Percentiles rank a stretch among this genome's conserved stretches.
phyloP scores from a whole-genome alignment of 305 asterid species.

The Solanum hybrid region DNA sequence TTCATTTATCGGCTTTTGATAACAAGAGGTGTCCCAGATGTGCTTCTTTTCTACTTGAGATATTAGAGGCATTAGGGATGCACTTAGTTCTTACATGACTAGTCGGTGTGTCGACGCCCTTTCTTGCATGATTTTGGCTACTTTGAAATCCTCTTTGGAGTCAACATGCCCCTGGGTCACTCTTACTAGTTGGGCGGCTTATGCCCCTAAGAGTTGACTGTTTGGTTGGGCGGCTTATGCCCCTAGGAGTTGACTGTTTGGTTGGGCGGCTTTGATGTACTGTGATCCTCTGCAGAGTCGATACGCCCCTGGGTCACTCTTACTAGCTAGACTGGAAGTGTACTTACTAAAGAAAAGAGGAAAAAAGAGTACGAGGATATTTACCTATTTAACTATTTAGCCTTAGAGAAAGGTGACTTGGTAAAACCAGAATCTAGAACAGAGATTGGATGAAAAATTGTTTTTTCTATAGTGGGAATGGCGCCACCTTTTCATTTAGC shows the following conservation, averaged over 20 bases:
- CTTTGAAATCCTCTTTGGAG: not conserved
- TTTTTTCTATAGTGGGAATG: not conserved
- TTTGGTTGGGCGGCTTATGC: not conserved
- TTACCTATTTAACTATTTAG: not conserved
- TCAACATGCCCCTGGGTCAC: not conserved
- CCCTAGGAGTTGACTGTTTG: not conserved
- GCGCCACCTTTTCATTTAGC: not conserved
- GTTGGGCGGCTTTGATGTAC: not conserved
- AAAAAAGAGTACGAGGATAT: not conserved
- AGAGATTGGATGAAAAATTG: not conserved
- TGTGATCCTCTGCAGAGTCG: not conserved
- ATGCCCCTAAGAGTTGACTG: not conserved
- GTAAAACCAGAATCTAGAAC: not conserved
- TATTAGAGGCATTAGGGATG: not conserved
- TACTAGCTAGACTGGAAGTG: not conserved
- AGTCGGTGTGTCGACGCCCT: not conserved
- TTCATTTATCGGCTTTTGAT: not conserved
- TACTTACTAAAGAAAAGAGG: not conserved
- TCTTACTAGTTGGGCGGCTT: not conserved
- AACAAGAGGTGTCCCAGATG: not conserved
- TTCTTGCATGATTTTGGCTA: not conserved
- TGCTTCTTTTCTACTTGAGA: not conserved
- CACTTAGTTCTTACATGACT: not conserved
- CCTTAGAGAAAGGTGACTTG: not conserved
- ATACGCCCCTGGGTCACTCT: not conserved